These are phyloP conservation scores for Lactarius indigo DNA, from an alignment of 768 basidiomycete genomes.

Conservation along the genomic window DNA sequence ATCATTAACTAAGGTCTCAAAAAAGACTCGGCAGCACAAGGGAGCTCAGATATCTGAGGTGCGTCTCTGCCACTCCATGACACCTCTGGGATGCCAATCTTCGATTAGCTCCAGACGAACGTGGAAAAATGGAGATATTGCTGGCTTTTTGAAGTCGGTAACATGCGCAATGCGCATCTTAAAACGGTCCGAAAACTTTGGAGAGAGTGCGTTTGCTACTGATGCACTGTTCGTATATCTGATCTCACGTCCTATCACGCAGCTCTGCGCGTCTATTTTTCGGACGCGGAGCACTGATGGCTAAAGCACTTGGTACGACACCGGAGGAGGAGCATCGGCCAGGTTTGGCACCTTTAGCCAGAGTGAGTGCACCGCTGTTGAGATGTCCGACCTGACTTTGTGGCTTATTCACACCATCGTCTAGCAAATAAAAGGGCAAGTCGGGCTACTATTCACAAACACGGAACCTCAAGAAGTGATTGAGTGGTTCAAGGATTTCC, in stretches of 20 bases:
- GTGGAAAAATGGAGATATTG: slow-evolving; percentile 91
- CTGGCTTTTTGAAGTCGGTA: slow-evolving; percentile 93
- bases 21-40: slow-evolving; percentile 93
- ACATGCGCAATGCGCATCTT: slow-evolving; percentile 92
- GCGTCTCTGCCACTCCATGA: slow-evolving; percentile 26
- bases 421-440: slow-evolving; percentile 92
- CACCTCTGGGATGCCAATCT: slow-evolving; percentile 5
- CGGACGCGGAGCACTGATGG: slow-evolving; percentile 86
- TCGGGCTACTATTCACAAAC: slow-evolving; percentile 91
- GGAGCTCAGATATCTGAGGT: slow-evolving; percentile 77
- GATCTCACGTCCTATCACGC: slow-evolving; percentile 18
- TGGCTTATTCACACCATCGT: not conserved
- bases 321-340: slow-evolving; percentile 79
- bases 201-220: slow-evolving; percentile 67
- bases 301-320: slow-evolving; percentile 88
- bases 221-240: not conserved
- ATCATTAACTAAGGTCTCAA: slow-evolving; percentile 88
- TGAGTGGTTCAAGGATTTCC: slow-evolving; percentile 92
- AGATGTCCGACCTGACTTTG: not conserved
- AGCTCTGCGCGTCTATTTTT: slow-evolving; percentile 91
- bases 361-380: slow-evolving; percentile 43
- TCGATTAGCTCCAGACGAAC: slow-evolving; percentile 67
- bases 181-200: slow-evolving; percentile 92
- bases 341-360: slow-evolving; percentile 76
- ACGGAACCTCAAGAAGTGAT: slow-evolving; percentile 85